Evolutionary conservation across 345 rosid genomes (phyloP), one percentile per base, ranked within the genome.

Genomic region (Euphorbia pulcherrima): DNA sequence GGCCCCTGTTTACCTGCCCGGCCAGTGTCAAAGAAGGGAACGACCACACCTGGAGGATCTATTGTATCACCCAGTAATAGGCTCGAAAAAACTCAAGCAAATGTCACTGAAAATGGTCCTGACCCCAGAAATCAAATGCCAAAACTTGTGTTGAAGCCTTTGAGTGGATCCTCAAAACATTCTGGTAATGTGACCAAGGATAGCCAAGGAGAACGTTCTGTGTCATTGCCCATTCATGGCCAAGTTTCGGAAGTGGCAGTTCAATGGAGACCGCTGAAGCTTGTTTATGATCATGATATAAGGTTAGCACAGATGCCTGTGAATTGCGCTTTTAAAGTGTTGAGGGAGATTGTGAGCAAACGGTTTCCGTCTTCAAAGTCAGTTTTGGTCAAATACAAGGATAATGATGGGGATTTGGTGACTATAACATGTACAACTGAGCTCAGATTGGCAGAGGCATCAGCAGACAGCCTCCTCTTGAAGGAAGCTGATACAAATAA

Each of bases 1-100:
- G 97, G 99, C 27, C 89, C 97, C 51, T 89, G 97, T 74, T 84
- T 94, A 70, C 97, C 97, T 48, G 85, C 95, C 47, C 86, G 97
- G 2, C 80, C 90, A 0, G 85, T 83, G 35, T 79, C 85, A 37
- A 94, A 94, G 80, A 94, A 89, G 84, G 76, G 54, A 4, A 33
- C 83, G n/a, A 20, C 74, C 44, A 66, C 85, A 0, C 72, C 83
- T 14, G 88, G 68, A 20, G 88, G 74, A 56, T 69, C 87, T 6
- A 56, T 71, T 68, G 39, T 65, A 14, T 74, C 81, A 21, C 75
- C 80, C 24, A 62, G 24, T 71, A 79, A 64, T 75, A 87, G 78
- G 83, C 50, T 68, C 51, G 95, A 88, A 67, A 87, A 83, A 70
- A 59, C 81, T 69, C 86, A 69, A 61, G 48, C 51, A 21, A 80